A percentile compares a stretch with the other conserved stretches of the same genome.
Conservation (phyloP, 2,329 filamentous ascomycete species). For the Fusarium dlaminii region DNA sequence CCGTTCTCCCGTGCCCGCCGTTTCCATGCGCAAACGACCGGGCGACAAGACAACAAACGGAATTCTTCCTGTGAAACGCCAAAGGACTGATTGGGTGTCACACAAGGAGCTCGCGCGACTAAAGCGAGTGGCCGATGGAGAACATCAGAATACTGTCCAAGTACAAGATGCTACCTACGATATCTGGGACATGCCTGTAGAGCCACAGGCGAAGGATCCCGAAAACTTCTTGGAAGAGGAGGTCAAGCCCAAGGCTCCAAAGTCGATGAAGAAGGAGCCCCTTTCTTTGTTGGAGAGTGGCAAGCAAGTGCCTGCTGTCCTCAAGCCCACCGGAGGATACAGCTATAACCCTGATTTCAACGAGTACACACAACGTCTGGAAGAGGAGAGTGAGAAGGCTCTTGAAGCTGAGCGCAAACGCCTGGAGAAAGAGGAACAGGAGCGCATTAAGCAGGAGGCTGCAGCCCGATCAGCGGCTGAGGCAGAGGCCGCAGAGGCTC, state of each 20-base stretch:
- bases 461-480: slow-evolving; percentile 75
- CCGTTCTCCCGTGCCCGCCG: slow-evolving; percentile 82
- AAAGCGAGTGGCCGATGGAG: slow-evolving; percentile 80
- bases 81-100: slow-evolving; percentile 81
- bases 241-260: slow-evolving; percentile 75
- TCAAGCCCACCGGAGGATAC: slow-evolving; percentile 80
- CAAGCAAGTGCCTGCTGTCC: slow-evolving; percentile 80
- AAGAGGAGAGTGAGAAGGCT: slow-evolving; percentile 79
- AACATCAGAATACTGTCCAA: slow-evolving; percentile 64
- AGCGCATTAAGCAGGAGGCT: slow-evolving; percentile 73
- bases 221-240: slow-evolving; percentile 71
- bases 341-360: slow-evolving; percentile 93
- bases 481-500: slow-evolving; percentile 77
- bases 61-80: slow-evolving; percentile 77
- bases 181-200: slow-evolving; percentile 71
- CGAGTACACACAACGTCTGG: slow-evolving; percentile 83
- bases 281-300: slow-evolving; percentile 85
- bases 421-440: slow-evolving; percentile 71
- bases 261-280: slow-evolving; percentile 78
- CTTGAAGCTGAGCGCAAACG: slow-evolving; percentile 82
- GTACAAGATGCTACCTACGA: slow-evolving; percentile 77
- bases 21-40: slow-evolving; percentile 80
- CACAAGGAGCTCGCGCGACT: slow-evolving; percentile 85
- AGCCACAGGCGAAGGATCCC: slow-evolving; percentile 50
- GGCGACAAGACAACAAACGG: slow-evolving; percentile 77